Base-by-base conservation (phyloP, 1,139 yeast species). In the Ogataea hybrid region DNA sequence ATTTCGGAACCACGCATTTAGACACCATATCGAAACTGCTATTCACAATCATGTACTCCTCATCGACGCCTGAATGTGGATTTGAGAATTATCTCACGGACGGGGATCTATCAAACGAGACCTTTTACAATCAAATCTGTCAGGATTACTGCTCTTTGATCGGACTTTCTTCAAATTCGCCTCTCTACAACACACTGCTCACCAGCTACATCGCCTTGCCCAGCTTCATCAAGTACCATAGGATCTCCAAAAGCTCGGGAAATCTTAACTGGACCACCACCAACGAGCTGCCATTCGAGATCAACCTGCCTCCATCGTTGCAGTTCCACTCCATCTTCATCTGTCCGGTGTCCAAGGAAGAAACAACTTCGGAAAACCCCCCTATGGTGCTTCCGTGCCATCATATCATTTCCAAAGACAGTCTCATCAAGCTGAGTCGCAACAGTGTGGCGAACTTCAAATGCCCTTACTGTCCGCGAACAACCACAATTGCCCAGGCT, bases 321-420 rank as follows among this genome's bases (percentile, higher is more conserved):
- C 62, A 72, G 44, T 85, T 80, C 63, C 97, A 89, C 62, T 87
- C 95, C 0, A 81, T 89, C 3, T 89, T 88, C 62, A 89, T 88
- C 4, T 89, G 97, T 61, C 97, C 97, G 0, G 90, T 89, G 2
- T 77, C 92, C 6, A 85, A 87, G 61, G 96, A 88, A 53, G 96
- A 90, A 56, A 74, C 86, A 1, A 79, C 84, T 0, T 61, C 58
- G 10, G 64, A 58, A 10, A 81, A 81, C 51, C 84, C 84, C 3
- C 83, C 87, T 2, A 71, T 71, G 68, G 71, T 79, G 43, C 62
- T 81, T 28, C 82, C 84, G 0, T 82, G 88, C 54, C 79, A 80
- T 32, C 88, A 81, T 59, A 65, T 81, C 11, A 64, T 81, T 6
- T 76, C 84, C 1, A 68, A 68, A 51, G 71, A 73, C 39, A 76